Evolutionary conservation across 495 filamentous ascomycete species (phyloP), one percentile per base, ranked within the genome.

Genomic region (Schizothecium vesticola): DNA sequence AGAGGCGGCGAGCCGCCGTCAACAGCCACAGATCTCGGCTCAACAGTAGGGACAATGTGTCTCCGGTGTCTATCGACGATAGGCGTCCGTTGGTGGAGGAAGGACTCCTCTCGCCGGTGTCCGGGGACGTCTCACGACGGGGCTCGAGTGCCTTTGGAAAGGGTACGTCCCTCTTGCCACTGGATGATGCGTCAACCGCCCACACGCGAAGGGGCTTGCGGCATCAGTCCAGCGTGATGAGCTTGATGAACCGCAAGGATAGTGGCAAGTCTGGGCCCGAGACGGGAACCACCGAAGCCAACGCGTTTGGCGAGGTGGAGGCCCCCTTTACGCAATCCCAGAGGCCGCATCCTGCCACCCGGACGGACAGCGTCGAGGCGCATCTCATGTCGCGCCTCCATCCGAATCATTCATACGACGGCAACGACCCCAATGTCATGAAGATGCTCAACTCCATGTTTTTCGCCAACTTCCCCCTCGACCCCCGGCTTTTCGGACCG

Each of bases 361-460:
- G 76, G 8, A 25, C 69, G 0, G 75, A 80, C 13, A 72, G 70
- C 22, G 72, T 78, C 5, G 69, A 75, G 31, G 80, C 77, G 9
- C 73, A 78, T 67, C 31, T 79, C 66, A 72, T 65, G 66, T 62
- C 64, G 24, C 70, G 76, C 68, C 61, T 80, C 4, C 78, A 80
- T 13, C 74, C 76, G 73, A 84, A 76, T 74, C 92, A 96, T 73
- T 90, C 89, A 0, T 97, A 97, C 73, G 79, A 81, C n/a, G 95
- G 94, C 3, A 90, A 93, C 75, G 93, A 99, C 72, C 96, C 94
- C 8, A 90, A 85, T 63, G 89, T 98, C 19, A 80, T 97, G 59
- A 90, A 87, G 71, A 88, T 98, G 76, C 83, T 99, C 3, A 91
- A 98, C 74, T 87, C 88, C 33, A 90, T 97, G 72, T 97, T 93